Evolutionary conservation across 306 rosid species (phyloP).

Genomic region (Coriaria nepalensis): DNA sequence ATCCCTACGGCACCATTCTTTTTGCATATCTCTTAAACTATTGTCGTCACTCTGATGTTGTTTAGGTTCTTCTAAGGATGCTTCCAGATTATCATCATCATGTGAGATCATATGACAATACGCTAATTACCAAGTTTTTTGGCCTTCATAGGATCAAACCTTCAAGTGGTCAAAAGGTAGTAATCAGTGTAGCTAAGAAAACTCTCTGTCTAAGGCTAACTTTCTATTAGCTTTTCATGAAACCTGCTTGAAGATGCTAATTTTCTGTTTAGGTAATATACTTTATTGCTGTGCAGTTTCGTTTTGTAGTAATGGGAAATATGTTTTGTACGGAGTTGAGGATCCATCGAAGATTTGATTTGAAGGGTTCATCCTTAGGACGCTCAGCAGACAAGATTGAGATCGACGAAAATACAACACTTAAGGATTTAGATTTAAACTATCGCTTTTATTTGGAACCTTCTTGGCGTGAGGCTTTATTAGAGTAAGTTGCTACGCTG

Average conservation of each 20-base stretch:
- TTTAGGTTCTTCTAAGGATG: constrained; percentile 89
- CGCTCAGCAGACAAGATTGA: constrained; percentile 96
- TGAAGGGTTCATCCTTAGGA: constrained; percentile 94
- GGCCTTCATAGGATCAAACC: constrained; percentile 98
- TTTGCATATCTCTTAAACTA: too few species aligned
- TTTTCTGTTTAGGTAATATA: constrained; percentile 5
- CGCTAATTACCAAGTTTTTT: constrained; percentile 83
- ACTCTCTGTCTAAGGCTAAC: constrained; percentile 7
- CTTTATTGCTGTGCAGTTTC: constrained; percentile 54
- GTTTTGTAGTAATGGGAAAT: constrained; percentile 99
- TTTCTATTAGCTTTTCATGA: constrained; percentile 1
- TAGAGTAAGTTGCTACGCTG: constrained; percentile 44
- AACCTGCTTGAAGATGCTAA: constrained; percentile 18
- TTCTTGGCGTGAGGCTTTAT: constrained; percentile 76
- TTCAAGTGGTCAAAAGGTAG: constrained; percentile 92
- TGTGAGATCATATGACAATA: constrained; percentile 79
- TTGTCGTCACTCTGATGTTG: constrained; percentile 2
- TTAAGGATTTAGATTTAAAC: constrained; percentile 88
- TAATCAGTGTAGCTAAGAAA: constrained; percentile 5
- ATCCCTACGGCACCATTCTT: background rate
- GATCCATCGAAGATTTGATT: constrained; percentile 87
- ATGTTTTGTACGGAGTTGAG: constrained; percentile 98
- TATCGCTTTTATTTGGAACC: constrained; percentile 89
- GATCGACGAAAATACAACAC: constrained; percentile 91
- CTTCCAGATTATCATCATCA: constrained; percentile 96